Evolutionary conservation across 2,329 filamentous ascomycete species (phyloP), one percentile per base, ranked within the genome.

Genomic region (Reticulascus tulasneorum): DNA sequence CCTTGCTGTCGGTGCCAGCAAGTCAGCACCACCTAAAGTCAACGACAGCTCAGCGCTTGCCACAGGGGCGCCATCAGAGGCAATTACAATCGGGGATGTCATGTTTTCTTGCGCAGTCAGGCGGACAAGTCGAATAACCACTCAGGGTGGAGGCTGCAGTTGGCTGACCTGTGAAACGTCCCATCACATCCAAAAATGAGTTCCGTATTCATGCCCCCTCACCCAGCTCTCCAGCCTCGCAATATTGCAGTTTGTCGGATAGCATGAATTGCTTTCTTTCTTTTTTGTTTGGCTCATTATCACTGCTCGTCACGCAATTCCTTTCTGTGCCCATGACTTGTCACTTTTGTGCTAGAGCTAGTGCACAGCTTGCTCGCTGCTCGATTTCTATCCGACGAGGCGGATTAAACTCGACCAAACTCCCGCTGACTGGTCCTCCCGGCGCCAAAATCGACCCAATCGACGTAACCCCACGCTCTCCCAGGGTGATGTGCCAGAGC

Each of bases 81-180:
- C 39, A 30, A 32, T 38, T 36, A 27, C 30, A 26, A 21, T 30
- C 29, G 22, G 22, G 22, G 28, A 23, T 26, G n/a, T 22, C 37
- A 40, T 31, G 37, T 27, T 20, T 25, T 21, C 17, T 13, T 35
- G 36, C 30, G 38, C 39, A 42, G 30, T 20, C 24, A 36, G 35
- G n/a, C 25, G 15, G 6, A 22, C 38, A 35, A 26, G 13, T 25
- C 15, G 30, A 12, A 17, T 20, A 13, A 23, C 32, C 20, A 25
- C 33, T 21, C 24, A 29, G 24, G 22, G 26, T 25, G n/a, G 16
- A 35, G 26, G 30, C 28, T 31, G 31, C 36, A 32, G 29, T 31
- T 21, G 31, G n/a, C n/a, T n/a, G 39, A 42, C 35, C 36, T 31
- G 34, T 22, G 25, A 35, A 34, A 39, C 30, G 35, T 42, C 39